phyloP scores from a whole-genome alignment of 202 grass and related monocot species.

The Carex sylvatica region DNA sequence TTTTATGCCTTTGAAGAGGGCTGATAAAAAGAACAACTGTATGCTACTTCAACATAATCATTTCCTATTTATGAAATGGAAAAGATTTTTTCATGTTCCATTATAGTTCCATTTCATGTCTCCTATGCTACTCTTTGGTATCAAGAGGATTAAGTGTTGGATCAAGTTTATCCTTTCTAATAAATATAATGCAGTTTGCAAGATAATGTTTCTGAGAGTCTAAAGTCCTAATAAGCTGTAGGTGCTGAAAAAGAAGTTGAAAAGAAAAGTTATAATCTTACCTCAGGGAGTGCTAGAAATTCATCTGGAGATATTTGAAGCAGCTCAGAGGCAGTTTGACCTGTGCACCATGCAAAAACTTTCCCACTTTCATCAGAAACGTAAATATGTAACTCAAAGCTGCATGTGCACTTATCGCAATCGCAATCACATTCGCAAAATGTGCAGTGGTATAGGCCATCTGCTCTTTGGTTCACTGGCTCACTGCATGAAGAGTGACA shows the following conservation, averaged over 20 bases:
- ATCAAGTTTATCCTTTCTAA: not conserved
- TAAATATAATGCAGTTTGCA: not conserved
- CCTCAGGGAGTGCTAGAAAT: constrained; percentile 71
- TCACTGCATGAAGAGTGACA: constrained; percentile 66
- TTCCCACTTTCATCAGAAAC: constrained; percentile 64
- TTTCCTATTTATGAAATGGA: not conserved
- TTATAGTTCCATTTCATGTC: not conserved
- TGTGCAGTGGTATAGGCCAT: constrained; percentile 39
- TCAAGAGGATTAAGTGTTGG: not conserved
- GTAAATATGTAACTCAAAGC: constrained; percentile 65
- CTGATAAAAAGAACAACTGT: not conserved
- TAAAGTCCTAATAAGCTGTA: not conserved
- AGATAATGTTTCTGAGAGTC: not conserved
- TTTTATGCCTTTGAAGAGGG: not conserved
- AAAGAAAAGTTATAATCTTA: constrained; percentile 24
- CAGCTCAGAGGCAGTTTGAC: constrained; percentile 76
- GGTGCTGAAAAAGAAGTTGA: not conserved
- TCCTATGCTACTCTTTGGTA: not conserved
- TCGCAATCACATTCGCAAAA: constrained; percentile 61
- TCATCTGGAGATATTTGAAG: constrained; percentile 90
- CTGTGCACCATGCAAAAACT: constrained; percentile 60
- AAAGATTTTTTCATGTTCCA: not conserved
- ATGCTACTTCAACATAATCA: not conserved
- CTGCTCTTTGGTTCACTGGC: constrained; percentile 43
- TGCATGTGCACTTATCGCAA: constrained; percentile 34